Evolutionary conservation across 75 land plant species (phyloP).

Genomic region (Cunninghamia lanceolata): DNA sequence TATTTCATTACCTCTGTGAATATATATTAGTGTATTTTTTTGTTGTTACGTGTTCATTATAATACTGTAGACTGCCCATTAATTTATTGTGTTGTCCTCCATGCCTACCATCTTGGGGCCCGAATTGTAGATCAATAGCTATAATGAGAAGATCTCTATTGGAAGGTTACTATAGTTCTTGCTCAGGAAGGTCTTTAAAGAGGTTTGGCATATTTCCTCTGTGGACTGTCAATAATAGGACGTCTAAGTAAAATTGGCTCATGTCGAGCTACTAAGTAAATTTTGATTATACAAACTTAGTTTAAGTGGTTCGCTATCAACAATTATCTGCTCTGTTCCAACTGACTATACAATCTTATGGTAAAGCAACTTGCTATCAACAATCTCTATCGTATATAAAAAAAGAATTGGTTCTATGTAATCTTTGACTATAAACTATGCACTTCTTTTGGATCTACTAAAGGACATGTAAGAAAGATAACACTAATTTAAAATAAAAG

Average conservation of each 20-base stretch:
- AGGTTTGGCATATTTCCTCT: neutral
- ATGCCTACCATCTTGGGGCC: too few relatives aligned
- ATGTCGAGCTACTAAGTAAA: neutral
- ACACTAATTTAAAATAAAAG: neutral
- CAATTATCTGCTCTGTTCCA: neutral
- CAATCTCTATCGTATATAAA: too few relatives aligned
- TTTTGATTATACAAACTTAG: neutral
- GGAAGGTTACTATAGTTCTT: neutral
- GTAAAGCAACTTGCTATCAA: neutral
- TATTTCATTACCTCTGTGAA: too few relatives aligned
- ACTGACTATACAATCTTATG: neutral
- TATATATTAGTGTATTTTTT: too few relatives aligned
- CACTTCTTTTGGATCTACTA: neutral
- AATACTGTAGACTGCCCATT: too few relatives aligned
- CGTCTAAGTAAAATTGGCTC: neutral
- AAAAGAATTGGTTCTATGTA: neutral
- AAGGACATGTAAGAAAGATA: neutral
- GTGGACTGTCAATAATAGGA: neutral
- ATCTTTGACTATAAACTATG: neutral
- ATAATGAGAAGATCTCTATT: neutral
- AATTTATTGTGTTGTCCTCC: too few relatives aligned
- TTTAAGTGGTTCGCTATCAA: neutral
- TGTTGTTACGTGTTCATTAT: too few relatives aligned
- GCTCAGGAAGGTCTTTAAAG: neutral
- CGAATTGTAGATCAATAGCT: too few relatives aligned